phyloP scores from a whole-genome alignment of 345 rosid species.

The Aegle marmelos region DNA sequence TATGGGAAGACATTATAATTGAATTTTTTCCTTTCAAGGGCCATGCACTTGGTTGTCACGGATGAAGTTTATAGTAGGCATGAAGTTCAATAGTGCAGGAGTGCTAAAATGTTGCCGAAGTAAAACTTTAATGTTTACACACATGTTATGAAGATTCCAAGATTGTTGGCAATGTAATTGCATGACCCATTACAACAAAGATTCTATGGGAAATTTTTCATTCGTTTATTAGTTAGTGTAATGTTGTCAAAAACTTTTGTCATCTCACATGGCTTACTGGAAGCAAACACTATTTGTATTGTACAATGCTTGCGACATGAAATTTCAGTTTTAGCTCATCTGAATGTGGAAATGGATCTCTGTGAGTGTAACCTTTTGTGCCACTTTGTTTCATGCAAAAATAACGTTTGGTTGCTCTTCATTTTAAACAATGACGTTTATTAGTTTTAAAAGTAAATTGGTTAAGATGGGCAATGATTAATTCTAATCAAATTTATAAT shows the following conservation, averaged over 20 bases:
- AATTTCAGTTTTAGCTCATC: not conserved
- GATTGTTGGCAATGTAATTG: slow-evolving; percentile 23
- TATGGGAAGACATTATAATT: slow-evolving; percentile 26
- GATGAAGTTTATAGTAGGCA: slow-evolving; percentile 26
- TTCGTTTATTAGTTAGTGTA: not conserved
- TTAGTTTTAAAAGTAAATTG: no score
- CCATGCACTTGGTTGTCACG: slow-evolving; percentile 26
- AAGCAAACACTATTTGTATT: not conserved
- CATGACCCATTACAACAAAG: not conserved
- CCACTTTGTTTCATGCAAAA: no score
- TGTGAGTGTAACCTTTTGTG: not conserved
- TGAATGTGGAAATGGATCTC: not conserved
- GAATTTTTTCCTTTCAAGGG: slow-evolving; percentile 16
- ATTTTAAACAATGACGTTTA: no score
- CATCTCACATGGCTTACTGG: not conserved
- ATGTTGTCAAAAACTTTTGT: not conserved
- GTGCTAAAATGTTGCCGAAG: slow-evolving; percentile 20
- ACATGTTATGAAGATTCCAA: slow-evolving; percentile 20
- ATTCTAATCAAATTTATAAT: no score
- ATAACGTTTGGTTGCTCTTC: no score
- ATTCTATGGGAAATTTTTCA: slow-evolving; percentile 1
- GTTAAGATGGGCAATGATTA: no score
- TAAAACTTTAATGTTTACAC: slow-evolving; percentile 27
- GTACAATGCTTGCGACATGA: not conserved
- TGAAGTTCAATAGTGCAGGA: slow-evolving; percentile 24